Evolutionary conservation across 2,329 filamentous ascomycete genomes (phyloP), one percentile per base, ranked within the genome.

Genomic region (Chalara sp.): DNA sequence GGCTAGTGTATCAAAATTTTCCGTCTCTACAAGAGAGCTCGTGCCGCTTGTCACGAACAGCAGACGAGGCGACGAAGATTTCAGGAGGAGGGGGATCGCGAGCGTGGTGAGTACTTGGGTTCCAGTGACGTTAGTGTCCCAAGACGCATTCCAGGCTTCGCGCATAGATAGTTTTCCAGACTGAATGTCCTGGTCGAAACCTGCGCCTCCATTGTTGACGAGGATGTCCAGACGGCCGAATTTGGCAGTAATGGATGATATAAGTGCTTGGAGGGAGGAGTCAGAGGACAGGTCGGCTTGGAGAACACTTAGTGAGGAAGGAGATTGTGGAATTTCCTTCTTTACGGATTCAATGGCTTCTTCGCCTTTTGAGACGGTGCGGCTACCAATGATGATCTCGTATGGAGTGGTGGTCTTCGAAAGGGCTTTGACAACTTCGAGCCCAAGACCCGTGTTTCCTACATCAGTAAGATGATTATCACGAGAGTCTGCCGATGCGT

Each of bases 41-140:
- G 68, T 66, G 3, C 72, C 72, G 48, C 68, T 72, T 1, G 74
- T 71, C 32, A 78, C 55, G 64, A 78, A 79, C 6, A 76, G 51
- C 48, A 78, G 60, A 3, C 74, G 65, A 1, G 74, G 73, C 41
- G 72, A 65, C 0, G 61, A 52, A 0, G 71, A 72, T 44, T 70
- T 68, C 10, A 76, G 60, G 1, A 78, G 65, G 0, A 77, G 57
- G 1, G 73, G 72, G 8, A 66, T 51, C 29, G 69, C 61, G 0
- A 63, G 62, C 6, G 62, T 57, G 3, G 70, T 71, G 10, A 70
- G 47, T 40, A 69, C 54, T 31, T 68, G 63, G 0, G 67, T 70
- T 43, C 73, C 69, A 0, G 71, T 60, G 5, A 70, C 67, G 54
- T 77, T 77, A 48, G 70, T 61, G 39, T 73, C 57, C 62, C 67